These are phyloP conservation scores for Botrytis sinoallii DNA, from an alignment of 2,329 filamentous ascomycete species.

Conservation along the genomic window DNA sequence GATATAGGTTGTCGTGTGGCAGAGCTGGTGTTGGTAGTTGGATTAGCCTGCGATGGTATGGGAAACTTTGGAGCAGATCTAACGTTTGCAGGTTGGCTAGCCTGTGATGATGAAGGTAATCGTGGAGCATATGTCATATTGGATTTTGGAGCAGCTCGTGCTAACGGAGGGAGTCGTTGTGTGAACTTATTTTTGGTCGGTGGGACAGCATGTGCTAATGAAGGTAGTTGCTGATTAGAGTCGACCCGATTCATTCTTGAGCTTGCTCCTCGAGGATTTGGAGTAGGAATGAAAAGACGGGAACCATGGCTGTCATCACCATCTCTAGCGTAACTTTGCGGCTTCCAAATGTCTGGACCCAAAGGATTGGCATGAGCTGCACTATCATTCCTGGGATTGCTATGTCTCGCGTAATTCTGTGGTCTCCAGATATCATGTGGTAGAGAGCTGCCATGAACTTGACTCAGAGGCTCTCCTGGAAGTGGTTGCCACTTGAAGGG, in stretches of 20 bases:
- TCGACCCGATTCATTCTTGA: not conserved
- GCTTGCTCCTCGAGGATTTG: not conserved
- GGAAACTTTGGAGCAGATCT: not conserved
- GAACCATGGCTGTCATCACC: not conserved
- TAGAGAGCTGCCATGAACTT: not conserved
- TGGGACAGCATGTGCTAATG: not conserved
- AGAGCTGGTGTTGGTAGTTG: not conserved
- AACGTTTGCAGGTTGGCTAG: not conserved
- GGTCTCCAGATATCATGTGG: not conserved
- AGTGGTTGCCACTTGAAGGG: not conserved
- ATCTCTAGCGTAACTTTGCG: not conserved
- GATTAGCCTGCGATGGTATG: not conserved
- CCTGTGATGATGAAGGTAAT: not conserved
- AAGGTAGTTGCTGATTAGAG: not conserved
- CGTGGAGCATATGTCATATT: not conserved
- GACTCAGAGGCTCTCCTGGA: not conserved
- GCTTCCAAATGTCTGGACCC: not conserved
- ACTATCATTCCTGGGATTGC: not conserved
- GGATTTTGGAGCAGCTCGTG: not conserved
- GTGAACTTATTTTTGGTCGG: not conserved
- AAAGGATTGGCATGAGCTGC: not conserved
- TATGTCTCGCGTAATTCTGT: not conserved
- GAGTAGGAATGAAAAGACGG: not conserved
- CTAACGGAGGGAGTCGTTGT: not conserved
- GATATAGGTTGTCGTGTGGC: not conserved